phyloP scores from a whole-genome alignment of 106 monocot species.

The Dendrobium huoshanense region DNA sequence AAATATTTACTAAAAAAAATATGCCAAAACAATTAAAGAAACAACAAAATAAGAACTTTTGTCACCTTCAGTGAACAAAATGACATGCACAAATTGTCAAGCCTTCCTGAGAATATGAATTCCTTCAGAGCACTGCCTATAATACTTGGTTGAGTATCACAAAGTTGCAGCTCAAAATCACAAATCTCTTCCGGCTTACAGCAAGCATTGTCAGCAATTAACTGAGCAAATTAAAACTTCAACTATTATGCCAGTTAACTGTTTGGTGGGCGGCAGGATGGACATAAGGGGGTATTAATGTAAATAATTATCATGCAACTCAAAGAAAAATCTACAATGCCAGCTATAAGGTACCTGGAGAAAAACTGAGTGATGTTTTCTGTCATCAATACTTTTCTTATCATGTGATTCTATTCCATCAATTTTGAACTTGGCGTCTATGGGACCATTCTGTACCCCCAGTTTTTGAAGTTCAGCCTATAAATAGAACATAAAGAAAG shows the following conservation, averaged over 20 bases:
- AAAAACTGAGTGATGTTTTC: constrained; percentile 65
- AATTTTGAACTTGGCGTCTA: neutral
- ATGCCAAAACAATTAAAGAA: neutral
- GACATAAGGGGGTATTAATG: neutral
- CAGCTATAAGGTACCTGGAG: constrained; percentile 57
- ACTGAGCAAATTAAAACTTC: constrained; percentile 36
- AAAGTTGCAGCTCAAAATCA: constrained; percentile 96
- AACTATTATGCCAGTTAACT: neutral
- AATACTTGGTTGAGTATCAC: constrained; percentile 90
- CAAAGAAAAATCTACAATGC: neutral
- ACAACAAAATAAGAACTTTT: neutral
- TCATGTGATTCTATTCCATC: constrained; percentile 33
- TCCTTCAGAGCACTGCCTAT: constrained; percentile 81
- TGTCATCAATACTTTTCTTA: constrained; percentile 36
- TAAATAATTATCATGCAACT: neutral
- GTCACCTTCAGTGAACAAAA: constrained; percentile 87
- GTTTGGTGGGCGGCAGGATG: no score
- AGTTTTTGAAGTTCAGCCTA: constrained; percentile 78
- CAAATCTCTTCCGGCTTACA: constrained; percentile 75
- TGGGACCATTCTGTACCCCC: constrained; percentile 31
- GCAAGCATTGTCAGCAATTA: constrained; percentile 57
- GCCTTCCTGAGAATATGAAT: constrained; percentile 94
- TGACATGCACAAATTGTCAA: constrained; percentile 98
- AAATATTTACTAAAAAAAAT: neutral
- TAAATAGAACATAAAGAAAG: constrained; percentile 3